Evolutionary conservation across 2,329 filamentous ascomycete species (phyloP), one percentile per base, ranked within the genome.

Genomic region (Colletotrichum tropicicola): DNA sequence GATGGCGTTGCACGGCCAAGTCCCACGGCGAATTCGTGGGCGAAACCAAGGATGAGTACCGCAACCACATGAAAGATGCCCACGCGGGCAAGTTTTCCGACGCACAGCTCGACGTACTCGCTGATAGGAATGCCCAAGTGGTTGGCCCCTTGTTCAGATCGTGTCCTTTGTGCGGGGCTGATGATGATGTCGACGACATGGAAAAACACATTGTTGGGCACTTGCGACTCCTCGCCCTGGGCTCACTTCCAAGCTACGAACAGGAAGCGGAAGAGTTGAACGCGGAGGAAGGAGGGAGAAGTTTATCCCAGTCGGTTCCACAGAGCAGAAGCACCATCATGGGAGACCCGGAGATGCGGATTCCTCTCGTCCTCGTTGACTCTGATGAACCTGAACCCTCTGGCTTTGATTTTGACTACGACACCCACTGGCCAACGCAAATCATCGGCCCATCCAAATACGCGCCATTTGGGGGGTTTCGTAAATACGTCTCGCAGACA

Each of bases 151-250:
- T 63, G 25, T 63, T 66, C 41, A 0, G 9, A 8, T 25, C 23
- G 6, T 66, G 64, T n/a, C 59, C 64, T 3, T 39, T 66, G 5
- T 66, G 64, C 23, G 59, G 48, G 5, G 15, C 19, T 9, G 12
- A 8, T 5, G 59, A 41, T 2, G 13, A 8, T 15, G 15, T 3
- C 2, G 4, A 39, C 37, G 25, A 35, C 15, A 30, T 66, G 27
- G 53, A 62, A 19, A 39, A 59, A n/a, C 64, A 66, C 27, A 30
- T 63, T 13, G 25, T 41, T 8, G 59, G 53, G 1, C 64, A 66
- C 30, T n/a, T 66, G 19, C 44, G 53, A 6, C 21, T n/a, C 19
- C 30, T 66, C 2, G 64, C 58, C 25, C 53, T 66, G 17, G 59
- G 59, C 25, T 62, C 64, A 21, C 53, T 66, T 3, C 64, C 64